Conservation (phyloP, 345 rosid species). For the Eucalyptus grandis region DNA sequence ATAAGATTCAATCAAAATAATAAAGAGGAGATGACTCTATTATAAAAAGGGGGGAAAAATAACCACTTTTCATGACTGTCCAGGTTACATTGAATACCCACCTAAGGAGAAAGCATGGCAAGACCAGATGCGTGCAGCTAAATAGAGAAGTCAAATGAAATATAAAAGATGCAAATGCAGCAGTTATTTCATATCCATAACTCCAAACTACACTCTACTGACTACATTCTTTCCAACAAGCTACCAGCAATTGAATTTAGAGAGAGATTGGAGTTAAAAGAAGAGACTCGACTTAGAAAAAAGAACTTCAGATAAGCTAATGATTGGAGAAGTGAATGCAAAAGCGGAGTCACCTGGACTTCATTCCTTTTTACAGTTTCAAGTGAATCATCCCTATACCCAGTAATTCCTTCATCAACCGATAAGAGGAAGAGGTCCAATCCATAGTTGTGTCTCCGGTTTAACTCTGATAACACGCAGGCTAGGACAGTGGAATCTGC, state of each 20-base stretch:
- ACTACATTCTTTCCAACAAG: background rate
- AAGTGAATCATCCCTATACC: conserved; percentile 90
- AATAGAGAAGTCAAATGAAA: background rate
- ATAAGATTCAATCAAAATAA: background rate
- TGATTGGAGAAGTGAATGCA: background rate
- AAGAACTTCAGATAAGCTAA: background rate
- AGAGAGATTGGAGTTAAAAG: background rate
- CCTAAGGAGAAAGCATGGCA: background rate
- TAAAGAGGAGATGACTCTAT: background rate
- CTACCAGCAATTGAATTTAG: background rate
- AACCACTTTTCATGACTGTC: background rate
- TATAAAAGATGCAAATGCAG: background rate
- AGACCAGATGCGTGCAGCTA: background rate
- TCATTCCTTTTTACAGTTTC: conserved; percentile 92
- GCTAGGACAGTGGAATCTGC: conserved; percentile 92
- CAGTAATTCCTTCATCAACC: conserved; percentile 86
- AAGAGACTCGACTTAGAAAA: background rate
- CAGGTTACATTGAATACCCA: background rate
- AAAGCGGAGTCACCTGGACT: conserved; percentile 36
- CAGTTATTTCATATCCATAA: background rate
- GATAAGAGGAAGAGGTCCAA: conserved; percentile 82
- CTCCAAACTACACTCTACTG: background rate
- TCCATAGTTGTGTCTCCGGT: conserved; percentile 58
- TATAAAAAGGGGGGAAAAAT: background rate
- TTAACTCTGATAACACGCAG: conserved; percentile 69